These are phyloP conservation scores for Cryptococcus floricola DNA, from an alignment of 1,284 basidiomycete genomes.

Conservation along the genomic window DNA sequence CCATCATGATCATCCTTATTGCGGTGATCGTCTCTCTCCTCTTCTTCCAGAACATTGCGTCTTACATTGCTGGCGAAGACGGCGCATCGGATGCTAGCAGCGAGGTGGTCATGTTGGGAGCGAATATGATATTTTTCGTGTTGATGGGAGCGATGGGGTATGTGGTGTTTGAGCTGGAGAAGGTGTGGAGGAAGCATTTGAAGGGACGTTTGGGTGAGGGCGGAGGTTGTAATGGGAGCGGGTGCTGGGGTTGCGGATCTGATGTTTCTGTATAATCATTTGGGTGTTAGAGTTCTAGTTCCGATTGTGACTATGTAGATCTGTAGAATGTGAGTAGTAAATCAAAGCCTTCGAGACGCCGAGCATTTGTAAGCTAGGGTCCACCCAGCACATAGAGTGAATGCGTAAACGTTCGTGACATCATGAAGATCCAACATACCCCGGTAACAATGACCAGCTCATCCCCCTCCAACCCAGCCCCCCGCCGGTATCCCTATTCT, in stretches of 20 bases:
- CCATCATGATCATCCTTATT: constrained; percentile 4
- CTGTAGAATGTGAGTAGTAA: too few relatives aligned
- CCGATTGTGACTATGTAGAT: too few relatives aligned
- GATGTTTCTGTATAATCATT: too few relatives aligned
- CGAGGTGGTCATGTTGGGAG: constrained; percentile 5
- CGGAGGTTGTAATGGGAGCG: too few relatives aligned
- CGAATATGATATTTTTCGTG: constrained; percentile 10
- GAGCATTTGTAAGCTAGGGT: too few relatives aligned
- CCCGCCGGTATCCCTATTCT: constrained; percentile 57
- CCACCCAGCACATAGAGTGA: too few relatives aligned
- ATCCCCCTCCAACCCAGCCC: constrained; percentile 14
- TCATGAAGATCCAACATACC: background rate
- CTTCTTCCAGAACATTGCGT: constrained; percentile 13
- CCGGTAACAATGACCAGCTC: background rate
- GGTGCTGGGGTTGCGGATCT: too few relatives aligned
- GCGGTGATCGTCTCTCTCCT: constrained; percentile 7
- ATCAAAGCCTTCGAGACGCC: too few relatives aligned
- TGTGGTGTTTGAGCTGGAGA: constrained; percentile 9
- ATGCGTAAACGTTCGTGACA: background rate
- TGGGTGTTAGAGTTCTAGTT: too few relatives aligned
- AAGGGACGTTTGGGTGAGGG: too few relatives aligned
- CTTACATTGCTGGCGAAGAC: background rate
- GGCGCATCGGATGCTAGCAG: background rate
- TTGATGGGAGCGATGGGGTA: constrained; percentile 12
- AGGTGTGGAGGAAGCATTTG: background rate